phyloP scores from a whole-genome alignment of 768 basidiomycete genomes.

The Termitomyces sp. region DNA sequence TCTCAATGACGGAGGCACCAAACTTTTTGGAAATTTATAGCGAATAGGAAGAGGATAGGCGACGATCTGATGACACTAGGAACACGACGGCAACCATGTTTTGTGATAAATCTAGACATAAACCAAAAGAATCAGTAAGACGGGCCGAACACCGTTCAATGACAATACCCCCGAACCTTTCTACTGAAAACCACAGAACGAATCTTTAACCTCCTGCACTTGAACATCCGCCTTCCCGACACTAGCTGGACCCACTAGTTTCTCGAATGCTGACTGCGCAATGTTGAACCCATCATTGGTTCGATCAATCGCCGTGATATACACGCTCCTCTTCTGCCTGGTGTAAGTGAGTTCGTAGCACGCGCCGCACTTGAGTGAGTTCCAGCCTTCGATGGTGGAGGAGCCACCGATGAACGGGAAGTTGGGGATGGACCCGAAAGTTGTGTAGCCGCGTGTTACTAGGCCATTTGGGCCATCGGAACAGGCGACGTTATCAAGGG shows the following conservation, averaged over 20 bases:
- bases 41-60: no score
- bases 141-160: background rate
- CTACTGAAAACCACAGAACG: constrained; percentile 13
- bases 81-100: background rate
- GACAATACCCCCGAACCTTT: background rate
- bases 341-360: constrained; percentile 48
- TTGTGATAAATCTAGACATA: background rate
- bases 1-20: no score
- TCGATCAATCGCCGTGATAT: constrained; percentile 40
- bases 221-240: constrained; percentile 9
- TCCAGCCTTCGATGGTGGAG: constrained; percentile 34
- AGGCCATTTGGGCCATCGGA: constrained; percentile 45
- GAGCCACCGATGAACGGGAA: constrained; percentile 52
- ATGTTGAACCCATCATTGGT: constrained; percentile 15
- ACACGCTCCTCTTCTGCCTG: constrained; percentile 22
- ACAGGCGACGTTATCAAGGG: constrained; percentile 37
- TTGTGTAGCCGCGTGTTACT: constrained; percentile 29
- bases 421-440: constrained; percentile 38
- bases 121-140: background rate
- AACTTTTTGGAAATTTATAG: background rate
- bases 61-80: background rate
- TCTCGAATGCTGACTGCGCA: constrained; percentile 23
- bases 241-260: constrained; percentile 14
- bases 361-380: constrained; percentile 43
- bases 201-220: constrained; percentile 1